A percentile compares a stretch with the other conserved stretches of the same genome.
Conservation (phyloP, 805 yeast species). For the Tanozyma kutaoensis region DNA sequence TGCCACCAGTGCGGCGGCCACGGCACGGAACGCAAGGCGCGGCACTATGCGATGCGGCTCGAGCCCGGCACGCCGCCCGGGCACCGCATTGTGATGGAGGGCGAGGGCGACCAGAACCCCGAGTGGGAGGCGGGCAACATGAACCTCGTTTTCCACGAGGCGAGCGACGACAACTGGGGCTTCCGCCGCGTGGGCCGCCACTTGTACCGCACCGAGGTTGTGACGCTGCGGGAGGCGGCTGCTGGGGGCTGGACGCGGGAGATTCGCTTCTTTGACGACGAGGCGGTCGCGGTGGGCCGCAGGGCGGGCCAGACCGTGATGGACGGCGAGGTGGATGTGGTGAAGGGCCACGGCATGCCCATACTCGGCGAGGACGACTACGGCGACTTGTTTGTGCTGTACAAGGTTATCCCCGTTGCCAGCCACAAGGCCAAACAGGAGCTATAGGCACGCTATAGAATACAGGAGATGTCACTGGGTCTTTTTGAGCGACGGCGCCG, state of each 20-base stretch:
- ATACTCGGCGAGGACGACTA: constrained; percentile 27
- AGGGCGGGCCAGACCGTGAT: constrained; percentile 34
- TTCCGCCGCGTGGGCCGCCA: constrained; percentile 68
- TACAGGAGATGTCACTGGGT: too few species aligned
- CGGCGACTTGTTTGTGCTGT: constrained; percentile 11
- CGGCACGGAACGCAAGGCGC: constrained; percentile 42
- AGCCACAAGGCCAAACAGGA: constrained; percentile 4
- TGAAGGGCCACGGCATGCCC: constrained; percentile 86
- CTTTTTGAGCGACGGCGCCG: too few species aligned
- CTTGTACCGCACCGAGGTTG: constrained; percentile 69
- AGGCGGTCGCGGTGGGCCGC: constrained; percentile 33
- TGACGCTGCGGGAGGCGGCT: constrained; percentile 60
- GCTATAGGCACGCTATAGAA: constrained; percentile 2
- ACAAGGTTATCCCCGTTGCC: constrained; percentile 6
- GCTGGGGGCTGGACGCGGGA: constrained; percentile 71
- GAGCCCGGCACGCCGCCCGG: constrained; percentile 61
- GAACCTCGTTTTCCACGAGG: constrained; percentile 46
- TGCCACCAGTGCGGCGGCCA: constrained; percentile 65
- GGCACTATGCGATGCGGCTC: constrained; percentile 48
- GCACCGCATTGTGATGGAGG: constrained; percentile 42
- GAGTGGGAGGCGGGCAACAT: constrained; percentile 77
- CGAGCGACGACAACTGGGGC: constrained; percentile 51
- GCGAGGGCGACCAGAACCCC: constrained; percentile 79
- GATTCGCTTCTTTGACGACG: constrained; percentile 53
- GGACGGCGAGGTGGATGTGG: constrained; percentile 59